phyloP scores from a whole-genome alignment of 1,284 basidiomycete species.

The Pyrrhoderma lamaoense region DNA sequence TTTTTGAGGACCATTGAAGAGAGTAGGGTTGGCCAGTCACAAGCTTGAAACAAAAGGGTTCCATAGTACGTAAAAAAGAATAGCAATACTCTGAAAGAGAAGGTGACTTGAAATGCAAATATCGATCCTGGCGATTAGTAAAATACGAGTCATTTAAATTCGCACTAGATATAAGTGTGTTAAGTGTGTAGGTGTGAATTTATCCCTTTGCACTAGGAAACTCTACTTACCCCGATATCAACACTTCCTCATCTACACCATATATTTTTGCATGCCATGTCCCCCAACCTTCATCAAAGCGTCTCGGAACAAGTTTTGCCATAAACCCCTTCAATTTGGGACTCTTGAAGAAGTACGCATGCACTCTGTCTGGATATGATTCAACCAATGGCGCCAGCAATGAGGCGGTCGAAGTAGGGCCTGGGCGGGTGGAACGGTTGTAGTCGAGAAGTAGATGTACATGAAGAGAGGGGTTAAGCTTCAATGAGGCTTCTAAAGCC shows the following conservation, averaged over 20 bases:
- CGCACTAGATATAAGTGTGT: constrained; percentile 64
- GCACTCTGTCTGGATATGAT: constrained; percentile 69
- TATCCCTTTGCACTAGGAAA: no score
- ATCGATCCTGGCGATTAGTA: constrained; percentile 91
- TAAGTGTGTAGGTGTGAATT: no score
- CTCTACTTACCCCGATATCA: constrained; percentile 87
- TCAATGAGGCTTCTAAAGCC: constrained; percentile 54
- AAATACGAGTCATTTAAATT: constrained; percentile 95
- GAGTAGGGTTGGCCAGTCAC: constrained; percentile 28
- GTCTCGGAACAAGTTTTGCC: constrained; percentile 75
- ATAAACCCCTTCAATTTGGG: constrained; percentile 75
- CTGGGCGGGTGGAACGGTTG: constrained; percentile 86
- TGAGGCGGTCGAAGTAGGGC: constrained; percentile 65
- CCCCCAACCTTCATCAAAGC: constrained; percentile 98
- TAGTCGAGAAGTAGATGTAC: constrained; percentile 81
- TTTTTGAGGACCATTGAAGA: constrained; percentile 50
- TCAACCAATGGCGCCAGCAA: constrained; percentile 67
- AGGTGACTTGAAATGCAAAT: constrained; percentile 63
- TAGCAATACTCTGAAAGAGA: constrained; percentile 77
- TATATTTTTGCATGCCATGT: constrained; percentile 98
- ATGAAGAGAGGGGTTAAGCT: constrained; percentile 52
- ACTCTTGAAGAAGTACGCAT: constrained; percentile 77
- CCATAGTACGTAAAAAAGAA: constrained; percentile 65
- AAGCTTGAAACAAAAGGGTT: constrained; percentile 70
- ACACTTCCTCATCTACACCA: constrained; percentile 84